Evolutionary conservation across 352 stramenopile species (phyloP), one percentile per base, ranked within the genome.

Genomic region (Blastocystis sp.): DNA sequence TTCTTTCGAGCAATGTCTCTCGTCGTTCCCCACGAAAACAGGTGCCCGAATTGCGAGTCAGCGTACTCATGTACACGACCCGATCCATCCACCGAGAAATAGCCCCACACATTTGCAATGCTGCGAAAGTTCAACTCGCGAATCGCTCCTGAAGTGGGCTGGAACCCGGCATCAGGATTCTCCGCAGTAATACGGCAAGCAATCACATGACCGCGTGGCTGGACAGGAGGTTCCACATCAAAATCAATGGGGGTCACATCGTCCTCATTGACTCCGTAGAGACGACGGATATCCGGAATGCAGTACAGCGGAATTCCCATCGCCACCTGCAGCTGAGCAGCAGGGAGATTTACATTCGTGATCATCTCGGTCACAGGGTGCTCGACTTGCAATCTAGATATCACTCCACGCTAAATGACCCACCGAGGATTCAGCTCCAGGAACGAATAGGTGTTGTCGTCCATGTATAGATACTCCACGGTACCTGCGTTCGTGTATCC

Each of bases 341-440:
- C 96, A 0, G 96, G 96, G 50, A 99, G 90, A 93, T 99, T 99
- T 23, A 98, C 96, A 75, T 95, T 93, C 26, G 95, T 98, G 91
- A 99, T 99, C 95, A 98, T 98, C 91, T 99, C 96, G 4, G 96
- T 99, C 0, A 99, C 96, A 0, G 96, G 96, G 92, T 99, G 97
- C 91, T 99, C 97, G 47, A 99, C 96, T 77, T 88, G 77, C 50
- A 88, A 50, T 59, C 77, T 73, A 79, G 26, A 15, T 68, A 39
- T 7, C 6, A 61, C 34, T 8, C 5, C 7, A 11, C 29, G 18
- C 7, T 39, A 20, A 9, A 88, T 9, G 6, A 88, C 45, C 4
- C n/a, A 93, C 88, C 97, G 94, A 26, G 97, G 97, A 92, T 99
- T 99, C 41, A 99, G 93, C 92, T 99, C 97, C 47, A 99, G 91